Percentiles rank a stretch among this genome's conserved stretches.
These are phyloP conservation scores for Diplosphaera chodatii DNA, from an alignment of 139 green algal genomes.

Conservation along the genomic window DNA sequence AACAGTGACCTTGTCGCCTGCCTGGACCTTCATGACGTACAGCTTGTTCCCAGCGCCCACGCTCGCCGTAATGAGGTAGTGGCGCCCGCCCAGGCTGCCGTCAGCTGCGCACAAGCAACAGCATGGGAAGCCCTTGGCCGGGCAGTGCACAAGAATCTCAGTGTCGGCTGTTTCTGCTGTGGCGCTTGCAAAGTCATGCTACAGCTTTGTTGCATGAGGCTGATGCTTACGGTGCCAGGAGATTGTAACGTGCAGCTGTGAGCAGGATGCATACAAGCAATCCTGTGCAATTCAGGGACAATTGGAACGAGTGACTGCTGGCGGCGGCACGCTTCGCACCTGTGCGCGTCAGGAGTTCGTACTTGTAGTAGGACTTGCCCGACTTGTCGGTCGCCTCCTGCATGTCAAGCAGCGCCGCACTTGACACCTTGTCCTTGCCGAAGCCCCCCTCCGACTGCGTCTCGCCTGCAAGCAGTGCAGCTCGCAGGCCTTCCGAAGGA, in stretches of 20 bases:
- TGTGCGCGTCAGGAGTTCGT: conserved; percentile 71
- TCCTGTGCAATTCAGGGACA: neutral
- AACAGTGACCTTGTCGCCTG: conserved; percentile 95
- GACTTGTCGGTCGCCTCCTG: conserved; percentile 76
- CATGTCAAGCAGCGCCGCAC: conserved; percentile 79
- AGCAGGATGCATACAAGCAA: too few relatives aligned
- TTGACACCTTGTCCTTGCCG: conserved; percentile 68
- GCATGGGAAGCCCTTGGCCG: too few relatives aligned
- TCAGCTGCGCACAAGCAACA: conserved; percentile 53
- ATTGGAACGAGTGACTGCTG: neutral
- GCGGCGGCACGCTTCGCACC: conserved; percentile 25
- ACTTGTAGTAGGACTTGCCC: conserved; percentile 97
- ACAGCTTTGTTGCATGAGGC: too few relatives aligned
- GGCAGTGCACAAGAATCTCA: neutral
- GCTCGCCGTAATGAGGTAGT: conserved; percentile 91
- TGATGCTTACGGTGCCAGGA: too few relatives aligned
- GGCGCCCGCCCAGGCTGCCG: conserved; percentile 93
- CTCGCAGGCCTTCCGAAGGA: too few relatives aligned
- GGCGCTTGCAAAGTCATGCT: too few relatives aligned
- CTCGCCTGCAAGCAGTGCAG: conserved; percentile 35
- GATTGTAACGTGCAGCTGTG: too few relatives aligned
- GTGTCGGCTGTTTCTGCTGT: too few relatives aligned
- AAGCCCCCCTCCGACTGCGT: conserved; percentile 95
- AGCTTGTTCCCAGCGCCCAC: conserved; percentile 82
- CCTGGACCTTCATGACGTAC: conserved; percentile 81